phyloP scores from a whole-genome alignment of 2,329 filamentous ascomycete genomes.

The Colletotrichum gloeosporioides region DNA sequence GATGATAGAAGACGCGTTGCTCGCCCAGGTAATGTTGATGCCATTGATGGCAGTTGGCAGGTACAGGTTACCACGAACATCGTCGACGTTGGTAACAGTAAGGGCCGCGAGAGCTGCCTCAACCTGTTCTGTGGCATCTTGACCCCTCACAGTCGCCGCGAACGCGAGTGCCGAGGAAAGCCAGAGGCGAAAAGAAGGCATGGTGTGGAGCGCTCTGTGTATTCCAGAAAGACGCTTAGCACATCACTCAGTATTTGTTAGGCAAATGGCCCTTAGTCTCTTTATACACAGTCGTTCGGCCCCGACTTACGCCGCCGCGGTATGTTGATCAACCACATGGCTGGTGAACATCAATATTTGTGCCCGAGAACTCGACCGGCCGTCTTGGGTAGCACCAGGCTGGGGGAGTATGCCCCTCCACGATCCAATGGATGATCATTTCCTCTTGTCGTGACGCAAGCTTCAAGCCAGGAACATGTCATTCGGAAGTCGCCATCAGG shows the following conservation, averaged over 20 bases:
- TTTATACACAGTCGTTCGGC: neutral
- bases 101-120: constrained; percentile 27
- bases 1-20: constrained; percentile 37
- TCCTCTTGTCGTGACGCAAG: neutral
- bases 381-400: constrained; percentile 7
- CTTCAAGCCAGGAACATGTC: neutral
- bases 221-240: neutral
- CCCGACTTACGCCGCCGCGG: neutral
- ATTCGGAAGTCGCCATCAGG: neutral
- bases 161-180: constrained; percentile 7
- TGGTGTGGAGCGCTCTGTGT: neutral
- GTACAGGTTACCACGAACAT: constrained; percentile 43
- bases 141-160: neutral
- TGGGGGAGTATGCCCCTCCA: neutral
- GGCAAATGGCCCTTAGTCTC: neutral
- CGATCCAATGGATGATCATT: neutral
- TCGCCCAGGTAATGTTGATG: constrained; percentile 38
- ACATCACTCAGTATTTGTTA: neutral
- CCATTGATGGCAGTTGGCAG: constrained; percentile 36
- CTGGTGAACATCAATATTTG: neutral
- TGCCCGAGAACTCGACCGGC: neutral
- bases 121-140: neutral
- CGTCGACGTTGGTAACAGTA: constrained; percentile 36
- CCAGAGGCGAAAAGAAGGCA: constrained; percentile 2
- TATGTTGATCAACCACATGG: neutral